phyloP scores from a whole-genome alignment of 2,329 filamentous ascomycete genomes.

The Curvularia hawaiiensis region DNA sequence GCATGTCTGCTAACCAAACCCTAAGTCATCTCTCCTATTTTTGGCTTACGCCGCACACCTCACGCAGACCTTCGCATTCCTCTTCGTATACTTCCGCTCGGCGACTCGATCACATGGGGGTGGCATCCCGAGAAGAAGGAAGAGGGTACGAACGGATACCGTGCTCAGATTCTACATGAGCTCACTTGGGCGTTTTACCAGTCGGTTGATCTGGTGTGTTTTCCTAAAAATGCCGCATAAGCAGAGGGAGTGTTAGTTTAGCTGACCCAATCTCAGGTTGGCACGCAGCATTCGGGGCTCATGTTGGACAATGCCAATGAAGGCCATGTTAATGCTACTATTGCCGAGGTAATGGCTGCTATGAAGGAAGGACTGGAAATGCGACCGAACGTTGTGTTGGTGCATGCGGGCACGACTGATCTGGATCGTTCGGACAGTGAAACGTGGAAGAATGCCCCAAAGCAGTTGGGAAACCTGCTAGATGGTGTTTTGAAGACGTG shows the following conservation, averaged over 20 bases:
- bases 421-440: constrained; percentile 14
- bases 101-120: constrained; percentile 41
- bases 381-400: constrained; percentile 30
- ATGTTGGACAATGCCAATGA: constrained; percentile 44
- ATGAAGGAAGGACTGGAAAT: constrained; percentile 20
- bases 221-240: too few relatives aligned
- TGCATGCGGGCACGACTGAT: constrained; percentile 36
- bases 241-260: too few relatives aligned
- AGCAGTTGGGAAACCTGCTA: constrained; percentile 40
- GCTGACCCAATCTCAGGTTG: constrained; percentile 17
- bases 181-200: constrained; percentile 29
- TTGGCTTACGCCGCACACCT: constrained; percentile 8
- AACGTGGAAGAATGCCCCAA: constrained; percentile 33
- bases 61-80: constrained; percentile 12
- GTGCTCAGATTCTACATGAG: constrained; percentile 31
- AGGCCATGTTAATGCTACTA: constrained; percentile 40
- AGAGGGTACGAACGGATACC: constrained; percentile 48
- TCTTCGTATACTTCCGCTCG: constrained; percentile 33
- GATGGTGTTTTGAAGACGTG: constrained; percentile 37
- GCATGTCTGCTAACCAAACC: constrained; percentile 3
- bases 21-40: constrained; percentile 14
- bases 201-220: constrained; percentile 27
- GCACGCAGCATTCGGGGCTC: constrained; percentile 37
- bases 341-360: constrained; percentile 31
- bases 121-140: constrained; percentile 25